Evolutionary conservation across 345 rosid genomes (phyloP), one percentile per base, ranked within the genome.

Genomic region (Garcia nutans): DNA sequence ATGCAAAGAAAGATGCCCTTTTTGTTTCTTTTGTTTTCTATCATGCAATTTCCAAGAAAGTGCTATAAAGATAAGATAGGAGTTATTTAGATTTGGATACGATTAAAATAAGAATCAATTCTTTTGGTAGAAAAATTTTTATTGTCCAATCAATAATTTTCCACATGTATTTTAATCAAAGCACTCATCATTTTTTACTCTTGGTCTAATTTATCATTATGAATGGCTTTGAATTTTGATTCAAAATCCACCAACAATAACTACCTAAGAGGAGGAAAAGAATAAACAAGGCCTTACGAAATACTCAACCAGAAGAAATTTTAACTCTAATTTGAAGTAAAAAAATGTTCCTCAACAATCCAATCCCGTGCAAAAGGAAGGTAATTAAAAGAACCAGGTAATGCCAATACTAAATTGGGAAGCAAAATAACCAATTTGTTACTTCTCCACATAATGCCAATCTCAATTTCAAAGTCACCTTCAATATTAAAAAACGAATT

Each of bases 321-420:
- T 57, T 26, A 3, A 57, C 23, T 15, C 9, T 15, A 33, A n/a
- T 6, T 3, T 11, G 19, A 10, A 45, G n/a, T 15, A 5, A 33
- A 67, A 12, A 7, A 10, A 22, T 11, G 61, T 28, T 69, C 73
- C 23, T 28, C 24, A 9, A 28, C 6, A 26, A 50, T 49, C 61
- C 60, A 26, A 50, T 49, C 61, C 60, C 12, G 52, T 69, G 60
- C 65, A 15, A 58, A 33, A 54, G 58, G 20, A 31, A 56, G 19
- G 62, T 13, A 61, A 61, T 28, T 47, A 41, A 58, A 58, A 49
- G 61, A 47, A 52, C 50, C 11, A 70, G 56, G 72, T 41, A 56
- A 77, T 55, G 33, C 71, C 72, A 62, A 55, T 54, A 50, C 77
- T 67, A 65, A 10, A n/a, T 57, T 20, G 41, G 16, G 37, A 66